Conservation (phyloP, 306 rosid genomes). For the Neltuma alba region DNA sequence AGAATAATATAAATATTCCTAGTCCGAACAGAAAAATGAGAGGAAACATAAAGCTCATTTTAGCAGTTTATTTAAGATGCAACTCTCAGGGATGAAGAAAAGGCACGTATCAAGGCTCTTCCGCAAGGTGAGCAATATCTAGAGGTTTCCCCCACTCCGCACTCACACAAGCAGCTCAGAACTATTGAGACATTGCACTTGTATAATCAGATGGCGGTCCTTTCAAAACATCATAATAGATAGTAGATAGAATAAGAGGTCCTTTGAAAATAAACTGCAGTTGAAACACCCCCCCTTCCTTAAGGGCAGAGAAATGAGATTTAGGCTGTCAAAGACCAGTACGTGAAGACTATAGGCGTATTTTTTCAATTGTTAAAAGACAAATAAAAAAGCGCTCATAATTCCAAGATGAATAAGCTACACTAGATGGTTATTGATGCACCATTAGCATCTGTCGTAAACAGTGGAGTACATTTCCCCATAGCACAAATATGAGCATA, state of each 20-base stretch:
- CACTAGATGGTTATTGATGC: background rate
- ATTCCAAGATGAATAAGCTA: background rate
- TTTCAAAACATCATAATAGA: background rate
- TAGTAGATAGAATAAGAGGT: background rate
- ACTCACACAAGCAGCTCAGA: background rate
- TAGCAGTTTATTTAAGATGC: background rate
- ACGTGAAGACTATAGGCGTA: background rate
- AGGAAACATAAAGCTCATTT: background rate
- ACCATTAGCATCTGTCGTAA: slow-evolving; percentile 9
- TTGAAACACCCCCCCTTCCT: background rate
- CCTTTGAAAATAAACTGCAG: background rate
- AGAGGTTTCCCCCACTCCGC: background rate
- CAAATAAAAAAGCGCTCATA: background rate
- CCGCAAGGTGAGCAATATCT: slow-evolving; percentile 2
- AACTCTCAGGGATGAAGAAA: slow-evolving; percentile 1
- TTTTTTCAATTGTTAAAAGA: background rate
- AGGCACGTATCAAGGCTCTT: background rate
- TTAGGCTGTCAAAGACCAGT: background rate
- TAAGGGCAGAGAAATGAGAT: background rate
- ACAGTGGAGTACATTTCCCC: background rate
- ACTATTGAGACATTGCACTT: background rate
- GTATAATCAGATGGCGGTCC: slow-evolving; percentile 6
- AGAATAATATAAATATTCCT: background rate
- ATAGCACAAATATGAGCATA: background rate
- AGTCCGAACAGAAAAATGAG: slow-evolving; percentile 14